Conservation (phyloP, 2,329 filamentous ascomycete genomes). For the Shiraia sp. region DNA sequence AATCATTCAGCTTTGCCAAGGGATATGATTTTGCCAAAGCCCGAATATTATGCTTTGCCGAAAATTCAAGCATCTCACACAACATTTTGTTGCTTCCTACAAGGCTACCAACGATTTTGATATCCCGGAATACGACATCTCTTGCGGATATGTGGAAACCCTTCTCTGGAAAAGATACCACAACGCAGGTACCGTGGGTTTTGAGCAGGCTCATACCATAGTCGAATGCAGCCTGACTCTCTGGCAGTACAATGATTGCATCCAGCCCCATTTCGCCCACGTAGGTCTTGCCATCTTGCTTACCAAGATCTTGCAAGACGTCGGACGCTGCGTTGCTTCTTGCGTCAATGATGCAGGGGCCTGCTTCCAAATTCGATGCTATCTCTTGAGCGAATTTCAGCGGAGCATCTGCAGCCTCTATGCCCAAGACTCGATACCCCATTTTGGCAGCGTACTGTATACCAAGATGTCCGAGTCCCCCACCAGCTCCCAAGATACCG, state of each 20-base stretch:
- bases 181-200: constrained; percentile 51
- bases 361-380: constrained; percentile 24
- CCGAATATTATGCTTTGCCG: constrained; percentile 40
- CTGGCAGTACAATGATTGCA: constrained; percentile 52
- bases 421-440: constrained; percentile 43
- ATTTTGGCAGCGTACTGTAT: constrained; percentile 35
- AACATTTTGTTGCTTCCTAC: constrained; percentile 48
- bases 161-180: constrained; percentile 52
- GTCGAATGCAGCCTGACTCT: constrained; percentile 53
- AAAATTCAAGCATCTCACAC: constrained; percentile 47
- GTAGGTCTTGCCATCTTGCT: constrained; percentile 41
- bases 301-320: constrained; percentile 39
- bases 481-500: constrained; percentile 48
- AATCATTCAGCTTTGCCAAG: constrained; percentile 44
- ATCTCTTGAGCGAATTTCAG: constrained; percentile 40
- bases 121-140: constrained; percentile 52
- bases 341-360: constrained; percentile 47
- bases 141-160: constrained; percentile 49
- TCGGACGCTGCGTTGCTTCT: constrained; percentile 35
- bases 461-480: constrained; percentile 38
- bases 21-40: constrained; percentile 44
- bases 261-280: constrained; percentile 51
- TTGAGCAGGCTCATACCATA: constrained; percentile 51
- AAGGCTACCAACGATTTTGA: constrained; percentile 48
- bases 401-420: constrained; percentile 46